Base-by-base conservation (phyloP, 1,139 yeast genomes). In the Petasospora fabianii region DNA sequence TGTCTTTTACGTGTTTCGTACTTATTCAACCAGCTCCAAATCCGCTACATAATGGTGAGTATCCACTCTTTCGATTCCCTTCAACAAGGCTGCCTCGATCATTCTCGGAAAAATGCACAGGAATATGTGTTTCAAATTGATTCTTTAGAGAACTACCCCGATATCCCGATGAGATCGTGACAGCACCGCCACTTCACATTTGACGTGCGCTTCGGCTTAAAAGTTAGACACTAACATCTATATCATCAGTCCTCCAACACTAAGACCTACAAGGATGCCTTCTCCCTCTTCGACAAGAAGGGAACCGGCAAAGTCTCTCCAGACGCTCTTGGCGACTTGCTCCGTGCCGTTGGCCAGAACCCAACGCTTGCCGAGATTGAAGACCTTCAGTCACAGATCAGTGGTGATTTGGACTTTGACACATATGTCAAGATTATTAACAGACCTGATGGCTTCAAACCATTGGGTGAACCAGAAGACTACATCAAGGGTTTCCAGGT, bases 401-500 rank as follows among this genome's bases (percentile, higher is more conserved):
- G 63, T 21, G 49, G 51, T 41, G 66, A 73, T 39, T 44, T 54
- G 75, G 88, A 84, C 57, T 86, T 81, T 54, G 92, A 82, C 39
- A 77, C 88, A 13, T 87, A 84, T 63, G 79, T 82, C 49, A 77
- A 78, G 62, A 75, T 86, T 54, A 81, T 86, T 53, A 80, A 81
- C 61, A 79, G 96, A 64, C 95, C 94, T 35, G 90, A 84, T 55
- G 96, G 96, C 0, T 87, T 86, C 75, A 83, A 84, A 64, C 81
- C 90, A 26, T 74, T 85, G 46, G 96, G 96, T n/a, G 84, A 84
- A 55, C 92, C 95, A 19, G 98, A 92, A 60, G 99, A 92, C 64
- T 92, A 92, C 65, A 80, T 92, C 58, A 85, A 94, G 59, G 98
- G 97, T 1, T 92, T 92, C 77, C 97, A 92, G 67, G 97, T 92